Base-by-base conservation (phyloP, 1,284 basidiomycete species). In the Earliella scabrosa region DNA sequence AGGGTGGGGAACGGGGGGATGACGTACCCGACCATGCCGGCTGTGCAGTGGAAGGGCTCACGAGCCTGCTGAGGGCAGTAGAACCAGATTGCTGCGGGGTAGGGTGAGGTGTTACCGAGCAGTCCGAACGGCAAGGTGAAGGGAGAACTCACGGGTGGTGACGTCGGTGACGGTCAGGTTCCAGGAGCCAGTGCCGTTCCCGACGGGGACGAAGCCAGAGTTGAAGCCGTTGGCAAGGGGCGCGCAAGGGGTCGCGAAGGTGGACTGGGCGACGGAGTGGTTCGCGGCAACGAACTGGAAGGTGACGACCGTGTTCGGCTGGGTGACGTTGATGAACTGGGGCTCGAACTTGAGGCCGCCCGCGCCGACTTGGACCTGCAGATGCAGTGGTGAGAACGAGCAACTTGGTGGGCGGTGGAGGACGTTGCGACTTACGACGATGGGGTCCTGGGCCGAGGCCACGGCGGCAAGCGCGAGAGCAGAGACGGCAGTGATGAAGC, bases 1-100 rank as follows among this genome's bases (percentile, higher is more conserved):
- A 35, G n/a, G 29, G 35, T 3, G 36, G n/a, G 16, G 21, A 35
- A 3, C 32, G 14, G 24, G 29, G 14, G 18, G 11, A 14, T 8
- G 1, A 58, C 71, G 40, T 60, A 73, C 72, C 74, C 74, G 48
- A 75, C 74, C 74, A 71, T 75, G 65, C 80, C 81, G 9, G 65
- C 56, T 18, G 61, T 50, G 63, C 82, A 84, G 66, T 84, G 82
- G 9, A 73, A 65, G 18, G 36, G 36, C 4, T 34, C 7, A 11
- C 77, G 76, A 0, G 35, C 1, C 16, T 73, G 68, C 61, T 82
- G 79, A 50, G 80, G 79, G 73, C 83, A 86, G 78, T 74, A 85
- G 75, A 83, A 84, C 82, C 83, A 86, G 54, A 85, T 76, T 11
- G 83, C 80, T 82, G 54, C 3, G 38, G 46, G 38, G n/a, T n/a